Conservation (phyloP, 1,139 yeast genomes). For the Yamadazyma kanchanaburiensis region DNA sequence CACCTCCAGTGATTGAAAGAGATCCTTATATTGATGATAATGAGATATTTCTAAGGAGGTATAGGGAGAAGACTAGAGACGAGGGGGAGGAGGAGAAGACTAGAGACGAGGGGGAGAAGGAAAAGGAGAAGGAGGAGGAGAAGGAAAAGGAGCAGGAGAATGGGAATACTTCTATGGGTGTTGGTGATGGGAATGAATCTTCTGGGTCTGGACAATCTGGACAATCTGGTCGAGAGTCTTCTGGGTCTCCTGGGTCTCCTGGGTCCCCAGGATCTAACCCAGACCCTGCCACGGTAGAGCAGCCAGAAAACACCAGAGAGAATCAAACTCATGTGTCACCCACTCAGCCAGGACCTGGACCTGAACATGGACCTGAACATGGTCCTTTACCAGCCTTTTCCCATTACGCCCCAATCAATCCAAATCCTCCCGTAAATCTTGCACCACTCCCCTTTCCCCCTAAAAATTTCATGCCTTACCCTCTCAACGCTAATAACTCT, state of each 20-base stretch:
- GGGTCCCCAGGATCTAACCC: too few species aligned
- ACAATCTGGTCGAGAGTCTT: background rate
- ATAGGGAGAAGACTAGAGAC: slow-evolving; percentile 5
- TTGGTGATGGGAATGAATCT: background rate
- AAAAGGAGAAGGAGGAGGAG: too few species aligned
- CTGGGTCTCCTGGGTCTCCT: background rate
- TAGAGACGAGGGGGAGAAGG: background rate
- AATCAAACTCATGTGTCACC: too few species aligned
- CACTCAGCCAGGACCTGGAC: too few species aligned
- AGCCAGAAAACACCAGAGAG: too few species aligned
- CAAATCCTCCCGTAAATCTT: slow-evolving; percentile 21
- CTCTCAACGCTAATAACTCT: slow-evolving; percentile 35
- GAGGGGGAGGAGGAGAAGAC: too few species aligned
- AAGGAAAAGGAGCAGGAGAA: too few species aligned
- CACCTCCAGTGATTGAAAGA: slow-evolving; percentile 35
- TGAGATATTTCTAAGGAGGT: slow-evolving; percentile 3
- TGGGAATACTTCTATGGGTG: too few species aligned
- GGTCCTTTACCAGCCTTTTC: too few species aligned
- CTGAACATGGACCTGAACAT: too few species aligned
- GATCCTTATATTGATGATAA: slow-evolving; percentile 15
- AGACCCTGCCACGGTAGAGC: too few species aligned
- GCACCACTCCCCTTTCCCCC: slow-evolving; percentile 51
- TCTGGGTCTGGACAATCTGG: background rate
- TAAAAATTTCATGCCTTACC: slow-evolving; percentile 48
- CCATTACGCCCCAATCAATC: background rate